These are phyloP conservation scores for Exidia glandulosa DNA, from an alignment of 768 basidiomycete species.

Conservation along the genomic window DNA sequence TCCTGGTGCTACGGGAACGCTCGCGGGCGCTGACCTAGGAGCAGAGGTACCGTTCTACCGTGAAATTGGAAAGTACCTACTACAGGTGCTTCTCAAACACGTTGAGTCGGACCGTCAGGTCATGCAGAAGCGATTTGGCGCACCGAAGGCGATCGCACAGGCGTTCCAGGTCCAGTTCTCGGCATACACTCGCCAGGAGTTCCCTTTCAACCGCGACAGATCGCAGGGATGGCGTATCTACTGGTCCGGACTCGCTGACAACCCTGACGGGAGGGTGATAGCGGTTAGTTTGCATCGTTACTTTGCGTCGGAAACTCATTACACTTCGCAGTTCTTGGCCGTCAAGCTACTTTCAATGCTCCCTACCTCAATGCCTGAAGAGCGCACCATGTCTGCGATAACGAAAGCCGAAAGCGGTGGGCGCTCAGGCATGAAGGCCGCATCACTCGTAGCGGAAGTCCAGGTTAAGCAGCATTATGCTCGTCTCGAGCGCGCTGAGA, in stretches of 20 bases:
- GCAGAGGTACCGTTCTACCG: too few species aligned
- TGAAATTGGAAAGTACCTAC: too few species aligned
- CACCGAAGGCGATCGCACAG: neutral
- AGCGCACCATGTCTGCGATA: neutral
- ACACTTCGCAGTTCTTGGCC: neutral
- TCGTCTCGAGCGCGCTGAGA: neutral
- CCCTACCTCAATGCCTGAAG: neutral
- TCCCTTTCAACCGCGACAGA: neutral
- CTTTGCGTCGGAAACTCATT: neutral
- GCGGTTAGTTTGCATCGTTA: neutral
- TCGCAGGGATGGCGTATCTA: neutral
- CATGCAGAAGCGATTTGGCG: neutral
- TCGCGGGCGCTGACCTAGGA: too few species aligned
- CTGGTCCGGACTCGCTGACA: neutral
- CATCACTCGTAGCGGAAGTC: slow-evolving; percentile 45
- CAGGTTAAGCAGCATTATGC: slow-evolving; percentile 4
- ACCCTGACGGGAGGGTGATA: neutral
- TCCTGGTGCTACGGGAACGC: too few species aligned
- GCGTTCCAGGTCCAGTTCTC: neutral
- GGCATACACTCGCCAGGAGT: neutral
- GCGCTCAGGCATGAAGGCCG: slow-evolving; percentile 29
- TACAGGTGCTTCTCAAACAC: neutral
- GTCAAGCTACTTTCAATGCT: neutral
- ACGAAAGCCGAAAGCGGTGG: neutral
- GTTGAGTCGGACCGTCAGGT: neutral